These are phyloP conservation scores for Sambucus nigra DNA, from an alignment of 129 eudicot genomes.

Conservation along the genomic window DNA sequence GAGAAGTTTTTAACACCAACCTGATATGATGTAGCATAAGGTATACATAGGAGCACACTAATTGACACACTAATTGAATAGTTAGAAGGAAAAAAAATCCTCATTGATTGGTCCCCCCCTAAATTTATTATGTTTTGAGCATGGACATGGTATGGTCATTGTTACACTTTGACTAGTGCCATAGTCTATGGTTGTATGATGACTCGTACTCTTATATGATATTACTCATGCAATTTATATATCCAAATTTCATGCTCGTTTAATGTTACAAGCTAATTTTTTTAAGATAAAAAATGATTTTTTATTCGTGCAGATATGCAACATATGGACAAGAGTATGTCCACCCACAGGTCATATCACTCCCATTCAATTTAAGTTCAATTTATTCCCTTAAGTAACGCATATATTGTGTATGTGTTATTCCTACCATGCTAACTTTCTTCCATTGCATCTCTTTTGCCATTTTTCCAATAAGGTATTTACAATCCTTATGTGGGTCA, in stretches of 20 bases:
- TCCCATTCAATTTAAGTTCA: conserved; percentile 1
- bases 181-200: neutral
- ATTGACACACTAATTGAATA: neutral
- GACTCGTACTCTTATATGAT: neutral
- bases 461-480: conserved; percentile 42
- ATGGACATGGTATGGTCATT: neutral
- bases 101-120: neutral
- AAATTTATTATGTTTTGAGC: neutral
- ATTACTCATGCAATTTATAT: neutral
- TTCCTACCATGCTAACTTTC: conserved; percentile 1
- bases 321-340: conserved; percentile 70
- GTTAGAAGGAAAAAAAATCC: neutral
- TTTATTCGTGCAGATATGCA: conserved; percentile 47
- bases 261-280: neutral
- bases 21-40: no score
- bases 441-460: neutral
- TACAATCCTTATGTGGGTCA: conserved; percentile 74
- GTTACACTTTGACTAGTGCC: neutral
- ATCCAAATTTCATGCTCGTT: neutral
- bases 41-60: neutral
- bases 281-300: neutral
- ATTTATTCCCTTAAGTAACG: neutral
- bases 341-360: conserved; percentile 67
- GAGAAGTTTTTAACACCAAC: no score
- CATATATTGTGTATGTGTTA: neutral